phyloP scores from a whole-genome alignment of 345 rosid species.

The Pistacia atlantica region DNA sequence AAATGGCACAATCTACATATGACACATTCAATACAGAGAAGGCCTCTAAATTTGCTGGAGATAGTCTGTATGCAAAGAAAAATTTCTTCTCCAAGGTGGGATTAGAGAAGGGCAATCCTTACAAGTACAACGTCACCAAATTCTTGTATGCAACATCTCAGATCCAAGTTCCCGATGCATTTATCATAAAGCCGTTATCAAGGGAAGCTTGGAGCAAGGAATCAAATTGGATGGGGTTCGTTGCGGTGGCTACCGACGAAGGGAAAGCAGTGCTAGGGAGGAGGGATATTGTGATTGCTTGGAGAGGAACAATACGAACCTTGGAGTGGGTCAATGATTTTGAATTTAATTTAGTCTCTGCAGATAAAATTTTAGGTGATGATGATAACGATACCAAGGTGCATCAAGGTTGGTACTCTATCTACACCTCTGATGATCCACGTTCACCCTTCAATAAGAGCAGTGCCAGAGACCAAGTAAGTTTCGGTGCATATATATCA shows the following conservation, averaged over 20 bases:
- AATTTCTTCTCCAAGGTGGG: slow-evolving; percentile 63
- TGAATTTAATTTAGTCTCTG: slow-evolving; percentile 53
- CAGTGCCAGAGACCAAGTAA: slow-evolving; percentile 73
- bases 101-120: slow-evolving; percentile 55
- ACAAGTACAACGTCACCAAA: slow-evolving; percentile 65
- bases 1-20: slow-evolving; percentile 81
- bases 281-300: slow-evolving; percentile 80
- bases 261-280: slow-evolving; percentile 64
- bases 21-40: slow-evolving; percentile 65
- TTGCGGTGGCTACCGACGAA: slow-evolving; percentile 80
- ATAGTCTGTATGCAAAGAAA: slow-evolving; percentile 53
- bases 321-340: slow-evolving; percentile 80
- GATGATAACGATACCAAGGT: slow-evolving; percentile 36
- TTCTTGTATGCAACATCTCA: slow-evolving; percentile 73
- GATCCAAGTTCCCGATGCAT: slow-evolving; percentile 63
- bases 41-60: slow-evolving; percentile 61
- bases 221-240: slow-evolving; percentile 84
- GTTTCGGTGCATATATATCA: neutral
- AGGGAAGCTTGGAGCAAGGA: slow-evolving; percentile 87
- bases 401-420: slow-evolving; percentile 87
- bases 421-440: slow-evolving; percentile 71
- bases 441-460: slow-evolving; percentile 59
- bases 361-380: slow-evolving; percentile 48
- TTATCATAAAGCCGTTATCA: slow-evolving; percentile 56
- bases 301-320: slow-evolving; percentile 80